Conservation (phyloP, 768 basidiomycete genomes). For the Serendipita vermifera region DNA sequence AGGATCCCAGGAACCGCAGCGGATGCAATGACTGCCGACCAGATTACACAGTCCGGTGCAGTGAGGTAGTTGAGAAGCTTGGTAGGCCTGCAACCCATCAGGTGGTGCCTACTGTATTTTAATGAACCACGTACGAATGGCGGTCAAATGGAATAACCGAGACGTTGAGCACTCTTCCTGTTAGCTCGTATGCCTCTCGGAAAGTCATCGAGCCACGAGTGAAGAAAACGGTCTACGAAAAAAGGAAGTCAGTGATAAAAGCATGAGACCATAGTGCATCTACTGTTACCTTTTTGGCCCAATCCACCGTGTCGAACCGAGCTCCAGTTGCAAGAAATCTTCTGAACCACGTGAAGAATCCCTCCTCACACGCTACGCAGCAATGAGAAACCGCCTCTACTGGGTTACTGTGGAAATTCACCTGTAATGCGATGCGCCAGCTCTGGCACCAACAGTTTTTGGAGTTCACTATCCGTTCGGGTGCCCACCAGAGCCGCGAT, state of each 20-base stretch:
- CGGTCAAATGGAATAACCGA: slow-evolving; percentile 84
- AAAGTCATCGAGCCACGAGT: slow-evolving; percentile 92
- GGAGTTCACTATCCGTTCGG: slow-evolving; percentile 77
- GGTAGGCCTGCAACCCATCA: slow-evolving; percentile 51
- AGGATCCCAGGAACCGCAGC: slow-evolving; percentile 93
- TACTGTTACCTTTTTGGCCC: slow-evolving; percentile 70
- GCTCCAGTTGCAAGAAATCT: slow-evolving; percentile 81
- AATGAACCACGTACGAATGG: slow-evolving; percentile 48
- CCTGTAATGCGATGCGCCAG: slow-evolving; percentile 57
- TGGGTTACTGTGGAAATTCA: background rate
- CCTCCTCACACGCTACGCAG: slow-evolving; percentile 19
- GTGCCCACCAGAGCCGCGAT: slow-evolving; percentile 69
- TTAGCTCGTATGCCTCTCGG: slow-evolving; percentile 83
- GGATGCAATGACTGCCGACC: slow-evolving; percentile 71
- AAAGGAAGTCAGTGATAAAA: background rate
- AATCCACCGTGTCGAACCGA: slow-evolving; percentile 78
- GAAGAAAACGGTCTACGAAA: slow-evolving; percentile 63
- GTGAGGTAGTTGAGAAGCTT: slow-evolving; percentile 93
- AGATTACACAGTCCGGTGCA: slow-evolving; percentile 74
- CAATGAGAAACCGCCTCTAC: slow-evolving; percentile 11
- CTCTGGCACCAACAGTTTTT: slow-evolving; percentile 59
- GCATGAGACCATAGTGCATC: background rate
- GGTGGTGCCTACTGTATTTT: background rate
- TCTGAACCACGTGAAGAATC: slow-evolving; percentile 15
- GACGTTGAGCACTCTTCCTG: slow-evolving; percentile 86